Base-by-base conservation (phyloP, 2,329 filamentous ascomycete species). In the Claviceps sp. region DNA sequence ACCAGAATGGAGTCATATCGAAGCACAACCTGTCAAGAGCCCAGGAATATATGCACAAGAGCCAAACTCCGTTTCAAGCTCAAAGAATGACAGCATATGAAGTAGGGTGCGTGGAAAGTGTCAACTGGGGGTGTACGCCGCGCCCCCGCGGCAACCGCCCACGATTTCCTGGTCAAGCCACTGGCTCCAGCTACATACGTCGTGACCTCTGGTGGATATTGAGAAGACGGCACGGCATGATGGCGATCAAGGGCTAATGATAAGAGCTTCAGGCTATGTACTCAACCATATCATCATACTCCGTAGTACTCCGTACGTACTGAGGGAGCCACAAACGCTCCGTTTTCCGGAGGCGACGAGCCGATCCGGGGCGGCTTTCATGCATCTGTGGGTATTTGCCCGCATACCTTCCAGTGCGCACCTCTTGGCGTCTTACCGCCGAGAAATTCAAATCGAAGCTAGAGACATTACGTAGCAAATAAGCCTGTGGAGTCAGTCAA, bases 131-230 rank as follows among this genome's bases (percentile, higher is more conserved):
- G 16, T 26, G 16, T 26, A 9, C 11, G 23, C 7, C 20, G n/a
- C 44, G 34, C 37, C 34, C 34, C 52, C 52, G 52, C 52, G 49
- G 52, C 49, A 38, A n/a, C 49, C 49, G 52, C 17, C 37, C 26
- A 37, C 13, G 14, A 16, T 34, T 14, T 29, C 23, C 8, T 23
- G 23, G 14, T 51, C 45, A 49, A 39, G 38, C 40, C 48, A 50
- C 20, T 17, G 40, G 22, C 9, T 14, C 14, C 45, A 47, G 17
- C 29, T 36, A 29, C 26, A 29, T 29, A 26, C 3, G 34, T 47
- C 11, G 23, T 20, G 44, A 17, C n/a, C 36, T 16, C 11, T 40
- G 22, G 43, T 46, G 46, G 51, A 37, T 43, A 36, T 52, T 42
- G 46, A 23, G 26, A 45, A 42, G 43, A 40, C 37, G n/a, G 38